A percentile compares a stretch with the other conserved stretches of the same genome.
These are phyloP conservation scores for Claviceps sp. DNA, from an alignment of 2,329 filamentous ascomycete genomes.

Conservation along the genomic window DNA sequence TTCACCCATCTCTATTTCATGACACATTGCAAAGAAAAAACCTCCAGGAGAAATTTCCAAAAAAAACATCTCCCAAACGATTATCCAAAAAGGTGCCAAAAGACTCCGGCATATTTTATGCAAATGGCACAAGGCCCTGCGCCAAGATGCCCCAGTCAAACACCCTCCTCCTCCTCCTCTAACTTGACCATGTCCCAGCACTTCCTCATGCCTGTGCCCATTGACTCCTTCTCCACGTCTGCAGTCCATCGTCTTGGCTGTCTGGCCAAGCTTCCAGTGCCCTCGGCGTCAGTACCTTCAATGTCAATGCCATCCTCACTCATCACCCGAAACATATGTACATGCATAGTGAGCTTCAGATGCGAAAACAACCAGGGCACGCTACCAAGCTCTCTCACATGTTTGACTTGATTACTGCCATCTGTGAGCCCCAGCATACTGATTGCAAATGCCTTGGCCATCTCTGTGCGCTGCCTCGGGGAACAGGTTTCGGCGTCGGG, in stretches of 20 bases:
- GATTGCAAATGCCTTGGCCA: constrained; percentile 22
- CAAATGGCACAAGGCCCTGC: no score
- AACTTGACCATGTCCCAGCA: constrained; percentile 35
- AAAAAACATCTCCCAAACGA: no score
- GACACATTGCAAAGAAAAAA: no score
- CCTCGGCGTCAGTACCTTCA: neutral
- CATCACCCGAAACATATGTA: constrained; percentile 33
- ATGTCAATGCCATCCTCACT: constrained; percentile 2
- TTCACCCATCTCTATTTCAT: no score
- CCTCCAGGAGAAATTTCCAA: no score
- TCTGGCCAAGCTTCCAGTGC: neutral
- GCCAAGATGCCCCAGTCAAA: no score
- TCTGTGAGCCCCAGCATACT: neutral
- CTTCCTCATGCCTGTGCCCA: constrained; percentile 46
- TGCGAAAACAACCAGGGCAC: constrained; percentile 47
- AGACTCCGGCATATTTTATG: no score
- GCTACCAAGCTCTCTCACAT: constrained; percentile 31
- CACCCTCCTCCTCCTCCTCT: constrained; percentile 2
- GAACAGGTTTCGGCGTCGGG: constrained; percentile 9
- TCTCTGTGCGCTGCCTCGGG: constrained; percentile 19
- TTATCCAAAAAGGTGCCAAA: no score
- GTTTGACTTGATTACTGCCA: constrained; percentile 11
- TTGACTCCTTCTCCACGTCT: constrained; percentile 34
- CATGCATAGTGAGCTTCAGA: constrained; percentile 42
- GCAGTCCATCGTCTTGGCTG: constrained; percentile 17